Evolutionary conservation across 768 basidiomycete species (phyloP), one percentile per base, ranked within the genome.

Genomic region (Podaxis pistillaris): DNA sequence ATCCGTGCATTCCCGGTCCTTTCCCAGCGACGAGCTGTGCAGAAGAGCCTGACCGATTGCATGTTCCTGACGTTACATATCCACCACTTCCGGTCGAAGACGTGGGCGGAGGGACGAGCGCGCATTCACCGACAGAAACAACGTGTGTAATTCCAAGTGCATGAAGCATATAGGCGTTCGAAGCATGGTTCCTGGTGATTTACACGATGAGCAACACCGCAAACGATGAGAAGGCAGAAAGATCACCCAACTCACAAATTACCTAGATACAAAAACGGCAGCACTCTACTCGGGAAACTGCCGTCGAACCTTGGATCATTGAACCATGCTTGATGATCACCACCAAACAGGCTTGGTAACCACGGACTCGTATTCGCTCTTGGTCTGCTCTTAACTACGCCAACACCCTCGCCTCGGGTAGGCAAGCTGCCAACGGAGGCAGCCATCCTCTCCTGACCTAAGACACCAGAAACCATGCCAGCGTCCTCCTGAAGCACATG

Each of bases 141-240:
- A 98, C 95, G 71, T 98, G 96, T 2, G 95, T 96, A 69, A 98
- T 96, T 26, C 94, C 94, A 15, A 98, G 84, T 2, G 94, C 93
- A 68, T 95, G 91, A 2, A 98, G 86, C 95, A 98, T 97, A 69
- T 92, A 93, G 58, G 88, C 94, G 74, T 98, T 98, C 28, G 88
- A 80, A 0, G 96, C 96, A 68, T 98, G 96, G 68, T 94, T 93
- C 73, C 94, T 94, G 33, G 33, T 7, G 33, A 69, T 67, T 19
- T 3, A 12, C 28, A 60, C 49, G 19, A 51, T 41, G 26, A 67
- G 59, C 44, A 46, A 46, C n/a, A 19, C 19, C 44, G 62, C 47
- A 56, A 26, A 62, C 24, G 50, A 4, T 15, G 50, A 50, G 60
- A 49, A 40, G 37, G 44, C 61, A 19, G 56, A 67, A 62, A 62